Evolutionary conservation across 2,329 filamentous ascomycete genomes (phyloP).

Genomic region (Cladosporium phlei): DNA sequence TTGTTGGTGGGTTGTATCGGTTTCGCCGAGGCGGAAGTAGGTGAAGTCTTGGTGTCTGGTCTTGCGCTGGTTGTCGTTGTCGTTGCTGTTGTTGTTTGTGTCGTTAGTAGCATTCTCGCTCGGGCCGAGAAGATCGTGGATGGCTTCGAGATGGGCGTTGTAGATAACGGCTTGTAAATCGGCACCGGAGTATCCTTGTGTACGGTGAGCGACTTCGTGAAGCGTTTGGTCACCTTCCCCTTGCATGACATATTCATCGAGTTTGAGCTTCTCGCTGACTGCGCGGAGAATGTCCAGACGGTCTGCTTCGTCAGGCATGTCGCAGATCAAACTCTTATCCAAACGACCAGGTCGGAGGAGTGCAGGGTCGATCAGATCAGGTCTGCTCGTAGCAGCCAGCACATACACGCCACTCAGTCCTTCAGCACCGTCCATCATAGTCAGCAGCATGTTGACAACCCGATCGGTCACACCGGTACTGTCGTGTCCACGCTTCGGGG

Average conservation of each 20-base stretch:
- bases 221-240: slow-evolving; percentile 20
- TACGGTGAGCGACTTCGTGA: slow-evolving; percentile 60
- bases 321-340: slow-evolving; percentile 89
- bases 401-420: slow-evolving; percentile 94
- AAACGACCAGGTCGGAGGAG: slow-evolving; percentile 84
- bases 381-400: slow-evolving; percentile 85
- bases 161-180: slow-evolving; percentile 93
- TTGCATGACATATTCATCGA: slow-evolving; percentile 61
- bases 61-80: slow-evolving; percentile 21
- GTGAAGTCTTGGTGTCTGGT: slow-evolving; percentile 54
- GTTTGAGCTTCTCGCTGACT: slow-evolving; percentile 73
- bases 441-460: slow-evolving; percentile 95
- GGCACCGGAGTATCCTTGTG: slow-evolving; percentile 87
- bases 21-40: slow-evolving; percentile 76
- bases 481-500: slow-evolving; percentile 93
- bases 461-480: slow-evolving; percentile 97
- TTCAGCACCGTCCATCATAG: slow-evolving; percentile 98
- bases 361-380: slow-evolving; percentile 92
- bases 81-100: slow-evolving; percentile 32
- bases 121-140: slow-evolving; percentile 77
- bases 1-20: slow-evolving; percentile 31
- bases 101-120: slow-evolving; percentile 28
- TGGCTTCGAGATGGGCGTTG: slow-evolving; percentile 93
- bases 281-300: slow-evolving; percentile 83
- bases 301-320: slow-evolving; percentile 75